Base-by-base conservation (phyloP, 192 early-diverging fungal genomes). In the Coemansia sp. region DNA sequence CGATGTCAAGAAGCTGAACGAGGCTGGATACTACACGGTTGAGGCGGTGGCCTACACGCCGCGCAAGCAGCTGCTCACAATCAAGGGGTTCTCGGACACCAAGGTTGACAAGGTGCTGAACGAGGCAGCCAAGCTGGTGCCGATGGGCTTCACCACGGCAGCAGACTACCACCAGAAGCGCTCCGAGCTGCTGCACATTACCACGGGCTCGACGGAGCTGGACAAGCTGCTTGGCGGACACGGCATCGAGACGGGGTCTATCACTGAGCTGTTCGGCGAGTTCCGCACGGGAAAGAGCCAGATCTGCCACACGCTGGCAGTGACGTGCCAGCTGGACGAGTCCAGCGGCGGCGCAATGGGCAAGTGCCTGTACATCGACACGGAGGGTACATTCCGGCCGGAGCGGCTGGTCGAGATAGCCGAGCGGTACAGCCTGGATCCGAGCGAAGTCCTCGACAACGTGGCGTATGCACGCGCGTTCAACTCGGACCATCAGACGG, bases 241-340 rank as follows among this genome's bases (percentile, higher is more conserved):
- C 16, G 96, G 96, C 14, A 88, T 98, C 44, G 96, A 98, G 62
- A 97, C 96, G 4, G 96, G 96, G 2, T 84, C 91, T 5, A 97
- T 98, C 30, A 98, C 96, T 21, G 96, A 98, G 69, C 81, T 98
- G 0, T 98, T 97, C 88, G 96, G 96, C 28, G 96, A 98, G 77
- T 98, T 98, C 65, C 78, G 96, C 48, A 98, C 96, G 6, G 96
- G 96, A 60, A 98, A 98, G 76, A 95, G 90, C 58, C 96, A 98
- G 67, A 60, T 98, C 11, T 97, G 96, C 70, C 96, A 98, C 57
- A 94, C 89, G 24, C 74, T 98, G 31, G 93, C 96, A 5, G 94
- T 98, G 21, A 92, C 90, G n/a, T 94, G 92, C 60, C 96, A 98
- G 83, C 82, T 98, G 28, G 95, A 95, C 14, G 79, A 84, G 27